A percentile compares a stretch with the other conserved stretches of the same genome.
Evolutionary conservation across 805 yeast species (phyloP).

Genomic region (Cyberlindnera maritima): DNA sequence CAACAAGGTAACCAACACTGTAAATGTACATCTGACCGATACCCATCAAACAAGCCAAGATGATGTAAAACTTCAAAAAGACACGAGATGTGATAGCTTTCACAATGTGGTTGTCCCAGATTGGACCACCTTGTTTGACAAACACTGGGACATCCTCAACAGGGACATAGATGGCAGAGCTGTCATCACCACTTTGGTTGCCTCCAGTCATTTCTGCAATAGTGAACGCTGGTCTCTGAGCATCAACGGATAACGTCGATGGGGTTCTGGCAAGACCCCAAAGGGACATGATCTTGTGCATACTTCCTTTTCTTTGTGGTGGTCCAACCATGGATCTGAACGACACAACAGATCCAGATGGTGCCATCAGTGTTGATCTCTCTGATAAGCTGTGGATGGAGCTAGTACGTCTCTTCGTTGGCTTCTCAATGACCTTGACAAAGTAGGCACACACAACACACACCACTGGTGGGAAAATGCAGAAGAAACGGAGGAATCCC

Average conservation of each 20-base stretch:
- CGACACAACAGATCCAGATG: conserved; percentile 10
- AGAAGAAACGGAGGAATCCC: conserved; percentile 53
- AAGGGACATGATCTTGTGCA: conserved; percentile 22
- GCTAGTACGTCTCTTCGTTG: conserved; percentile 10
- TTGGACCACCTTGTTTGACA: conserved; percentile 26
- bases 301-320: conserved; percentile 19
- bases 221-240: conserved; percentile 13
- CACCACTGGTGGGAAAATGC: conserved; percentile 43
- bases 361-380: conserved; percentile 9
- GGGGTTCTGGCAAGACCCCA: conserved; percentile 31
- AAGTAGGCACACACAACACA: conserved; percentile 33
- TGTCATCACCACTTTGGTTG: conserved; percentile 8
- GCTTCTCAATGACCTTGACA: conserved; percentile 23
- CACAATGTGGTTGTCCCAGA: conserved; percentile 27
- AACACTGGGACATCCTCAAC: conserved; percentile 31
- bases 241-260: conserved; percentile 16
- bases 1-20: conserved; percentile 71
- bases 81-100: conserved; percentile 23
- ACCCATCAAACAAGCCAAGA: conserved; percentile 58
- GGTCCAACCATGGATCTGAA: conserved; percentile 8
- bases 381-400: conserved; percentile 5
- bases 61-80: conserved; percentile 51
- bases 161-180: conserved; percentile 27
- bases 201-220: conserved; percentile 11
- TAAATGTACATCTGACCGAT: conserved; percentile 72